These are phyloP conservation scores for Teunomyces stri DNA, from an alignment of 805 yeast species.

Conservation along the genomic window DNA sequence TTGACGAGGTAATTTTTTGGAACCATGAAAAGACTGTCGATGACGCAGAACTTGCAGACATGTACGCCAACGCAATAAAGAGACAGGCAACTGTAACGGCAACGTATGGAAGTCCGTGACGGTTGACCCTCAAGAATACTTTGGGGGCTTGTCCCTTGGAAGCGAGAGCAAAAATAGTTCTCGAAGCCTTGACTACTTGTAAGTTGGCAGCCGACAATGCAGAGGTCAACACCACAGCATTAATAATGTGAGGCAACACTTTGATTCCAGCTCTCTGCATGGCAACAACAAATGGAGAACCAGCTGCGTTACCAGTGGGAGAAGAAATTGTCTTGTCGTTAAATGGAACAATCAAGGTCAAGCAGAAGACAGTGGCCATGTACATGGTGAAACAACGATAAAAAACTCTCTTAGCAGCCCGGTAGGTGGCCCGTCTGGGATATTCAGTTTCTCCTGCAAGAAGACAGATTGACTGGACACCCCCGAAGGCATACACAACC, in stretches of 20 bases:
- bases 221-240: constrained; percentile 38
- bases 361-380: constrained; percentile 6
- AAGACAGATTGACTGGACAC: constrained; percentile 24
- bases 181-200: constrained; percentile 24
- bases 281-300: constrained; percentile 43
- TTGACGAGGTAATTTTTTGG: constrained; percentile 29
- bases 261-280: constrained; percentile 30
- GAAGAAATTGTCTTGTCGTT: constrained; percentile 24
- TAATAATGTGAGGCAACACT: constrained; percentile 35
- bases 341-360: constrained; percentile 33
- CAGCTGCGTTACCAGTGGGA: constrained; percentile 26
- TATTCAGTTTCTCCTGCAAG: constrained; percentile 31
- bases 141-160: constrained; percentile 38
- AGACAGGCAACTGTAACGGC: constrained; percentile 20
- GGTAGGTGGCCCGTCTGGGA: constrained; percentile 31
- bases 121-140: constrained; percentile 15
- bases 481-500: constrained; percentile 38
- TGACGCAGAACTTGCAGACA: constrained; percentile 23
- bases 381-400: constrained; percentile 29
- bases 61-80: constrained; percentile 37
- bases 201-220: constrained; percentile 40
- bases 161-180: constrained; percentile 37
- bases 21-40: constrained; percentile 35
- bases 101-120: constrained; percentile 27
- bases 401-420: constrained; percentile 29